Conservation (phyloP, 768 basidiomycete species). For the Fomitopsis serialis region DNA sequence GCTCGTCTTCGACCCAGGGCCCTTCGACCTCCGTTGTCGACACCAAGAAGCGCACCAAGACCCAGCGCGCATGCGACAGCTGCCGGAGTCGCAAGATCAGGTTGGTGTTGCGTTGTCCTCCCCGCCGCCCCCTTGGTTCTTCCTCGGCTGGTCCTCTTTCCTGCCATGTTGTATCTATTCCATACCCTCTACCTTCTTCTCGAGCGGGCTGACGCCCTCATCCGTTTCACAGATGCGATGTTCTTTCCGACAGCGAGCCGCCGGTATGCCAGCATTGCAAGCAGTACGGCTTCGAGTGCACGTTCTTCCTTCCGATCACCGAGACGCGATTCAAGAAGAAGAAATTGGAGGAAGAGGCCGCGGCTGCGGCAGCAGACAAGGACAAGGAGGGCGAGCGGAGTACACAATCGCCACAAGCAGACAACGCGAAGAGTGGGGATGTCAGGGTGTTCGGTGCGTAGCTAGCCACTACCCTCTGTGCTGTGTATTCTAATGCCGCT, state of each 20-base stretch:
- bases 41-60: conserved; percentile 86
- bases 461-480: conserved; percentile 6
- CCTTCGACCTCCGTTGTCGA: conserved; percentile 31
- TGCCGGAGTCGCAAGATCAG: conserved; percentile 90
- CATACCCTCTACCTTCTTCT: neutral
- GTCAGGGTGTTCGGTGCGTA: conserved; percentile 48
- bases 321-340: conserved; percentile 99
- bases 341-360: conserved; percentile 68
- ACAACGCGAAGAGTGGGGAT: conserved; percentile 45
- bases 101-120: conserved; percentile 24
- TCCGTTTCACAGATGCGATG: conserved; percentile 62
- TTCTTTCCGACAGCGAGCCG: conserved; percentile 72
- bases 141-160: conserved; percentile 1
- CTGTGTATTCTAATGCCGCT: neutral
- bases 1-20: conserved; percentile 20
- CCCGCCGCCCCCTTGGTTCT: neutral
- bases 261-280: conserved; percentile 92
- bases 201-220: conserved; percentile 11
- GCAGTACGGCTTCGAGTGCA: conserved; percentile 90
- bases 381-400: conserved; percentile 30
- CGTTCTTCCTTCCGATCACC: conserved; percentile 96
- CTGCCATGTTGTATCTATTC: conserved; percentile 5
- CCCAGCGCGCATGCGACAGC: conserved; percentile 87
- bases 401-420: conserved; percentile 42
- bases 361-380: conserved; percentile 24